Base-by-base conservation (phyloP, 106 monocot species). In the Iris macrosiphon region DNA sequence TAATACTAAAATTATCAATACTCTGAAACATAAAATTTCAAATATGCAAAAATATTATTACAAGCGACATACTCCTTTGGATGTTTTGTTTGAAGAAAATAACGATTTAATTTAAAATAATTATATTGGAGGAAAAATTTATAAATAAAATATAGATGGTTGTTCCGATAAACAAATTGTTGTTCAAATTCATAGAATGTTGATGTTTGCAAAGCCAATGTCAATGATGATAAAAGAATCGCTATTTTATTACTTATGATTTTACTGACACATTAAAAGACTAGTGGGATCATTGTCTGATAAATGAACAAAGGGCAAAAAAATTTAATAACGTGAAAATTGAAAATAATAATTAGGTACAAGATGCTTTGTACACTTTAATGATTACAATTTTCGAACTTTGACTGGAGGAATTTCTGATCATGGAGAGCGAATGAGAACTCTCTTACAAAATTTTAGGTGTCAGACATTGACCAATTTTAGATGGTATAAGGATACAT, bases 401-500 rank as follows among this genome's bases (percentile, higher is more conserved):
- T 3, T 41, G 1, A 41, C 40, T 1, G 40, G 40, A 41, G n/a
- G 40, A 41, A n/a, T 41, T 1, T 41, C 40, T 13, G 40, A 41
- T 41, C 11, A 41, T 41, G n/a, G n/a, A 1, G 40, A 41, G n/a
- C 11, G 3, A 13, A 41, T 41, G 1, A 11, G 40, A 1, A 41
- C 40, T 1, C 40, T 41, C n/a, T 1, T 41, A 41, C 40, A 41
- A 3, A 41, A 41, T 41, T 41, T 41, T 13, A 41, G 40, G 3
- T 41, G 40, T 41, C 11, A 3, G 2, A 41, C 3, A 41, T 41
- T 41, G n/a, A 41, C 3, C 1, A n/a, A 41, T 41, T 41, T 41
- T 41, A 41, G 40, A 41, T 41, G 40, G 40, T 41, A 41, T 3
- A 41, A 41, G n/a, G 40, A 41, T 41, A 41, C 40, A 41, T 41